These are phyloP conservation scores for Lepraria neglecta DNA, from an alignment of 495 filamentous ascomycete species.

Conservation along the genomic window DNA sequence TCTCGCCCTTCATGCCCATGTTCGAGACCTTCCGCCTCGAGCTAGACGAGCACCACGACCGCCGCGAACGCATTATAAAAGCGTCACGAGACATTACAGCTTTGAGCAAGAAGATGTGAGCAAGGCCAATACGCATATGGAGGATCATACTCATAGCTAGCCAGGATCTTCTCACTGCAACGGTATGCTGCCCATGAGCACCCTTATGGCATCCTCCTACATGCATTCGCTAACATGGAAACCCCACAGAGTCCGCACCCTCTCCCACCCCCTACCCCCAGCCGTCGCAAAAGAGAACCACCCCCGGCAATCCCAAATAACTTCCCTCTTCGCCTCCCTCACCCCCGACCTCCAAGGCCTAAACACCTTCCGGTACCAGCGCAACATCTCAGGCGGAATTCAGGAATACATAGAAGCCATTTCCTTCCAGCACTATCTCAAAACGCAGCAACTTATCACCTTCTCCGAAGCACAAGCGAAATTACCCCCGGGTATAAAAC, in stretches of 20 bases:
- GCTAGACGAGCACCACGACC: conserved; percentile 90
- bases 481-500: conserved; percentile 52
- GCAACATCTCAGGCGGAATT: conserved; percentile 66
- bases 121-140: conserved; percentile 7
- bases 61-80: conserved; percentile 84
- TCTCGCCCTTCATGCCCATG: conserved; percentile 53
- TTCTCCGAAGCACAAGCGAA: conserved; percentile 48
- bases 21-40: conserved; percentile 81
- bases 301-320: conserved; percentile 59
- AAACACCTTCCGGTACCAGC: conserved; percentile 76
- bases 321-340: conserved; percentile 57
- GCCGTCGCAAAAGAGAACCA: conserved; percentile 59
- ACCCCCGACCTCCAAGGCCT: conserved; percentile 65
- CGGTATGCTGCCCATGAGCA: conserved; percentile 47
- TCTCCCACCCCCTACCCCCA: conserved; percentile 56
- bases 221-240: neutral
- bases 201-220: conserved; percentile 2
- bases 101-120: conserved; percentile 91
- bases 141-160: conserved; percentile 11
- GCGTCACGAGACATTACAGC: conserved; percentile 85
- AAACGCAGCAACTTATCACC: conserved; percentile 65
- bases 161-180: conserved; percentile 87
- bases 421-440: conserved; percentile 80
- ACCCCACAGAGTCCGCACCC: conserved; percentile 52
- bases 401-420: conserved; percentile 92